Evolutionary conservation across 805 yeast species (phyloP), one percentile per base, ranked within the genome.

Genomic region (Jamesozyma piceae): DNA sequence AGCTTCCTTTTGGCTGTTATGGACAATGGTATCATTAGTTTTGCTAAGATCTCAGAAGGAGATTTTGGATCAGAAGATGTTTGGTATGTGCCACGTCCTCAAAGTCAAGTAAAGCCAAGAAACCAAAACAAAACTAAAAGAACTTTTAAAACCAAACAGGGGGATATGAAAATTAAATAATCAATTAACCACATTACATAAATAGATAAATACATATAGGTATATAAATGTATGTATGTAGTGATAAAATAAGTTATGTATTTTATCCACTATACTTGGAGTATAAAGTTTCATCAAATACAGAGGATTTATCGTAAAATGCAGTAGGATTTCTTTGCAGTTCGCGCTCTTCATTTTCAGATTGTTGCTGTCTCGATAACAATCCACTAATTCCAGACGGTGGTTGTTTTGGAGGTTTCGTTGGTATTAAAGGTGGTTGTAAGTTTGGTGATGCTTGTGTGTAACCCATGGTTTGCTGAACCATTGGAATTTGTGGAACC

Each of bases 11-110:
- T 67, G n/a, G 95, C 95, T 0, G 66, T 81, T 1, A 75, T 86
- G 5, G 92, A 84, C 55, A 70, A 75, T 50, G 95, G 95, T 0
- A 68, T 85, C 4, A 72, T 85, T 15, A 82, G 80, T 53, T 85
- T 82, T 53, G 66, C 77, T n/a, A 66, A 65, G 36, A 50, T 79
- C 17, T 57, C 73, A 5, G 75, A 73, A 47, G 70, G 74, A 5
- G 74, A 73, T 47, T 78, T 79, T 44, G 60, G 60, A 9, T 48
- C 57, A 14, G 66, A 63, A 45, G 53, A 61, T 36, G 62, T 64
- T 3, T 63, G 62, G 63, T 63, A 52, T 47, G 46, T 39, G 2
- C 54, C 64, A 3, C 28, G 11, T 8, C 28, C 28, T 24, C 28
- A 32, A 44, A 14, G 38, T 35, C 20, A 27, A 32, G 22, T 15